Evolutionary conservation across 73 alveolate species (phyloP).

Genomic region (Tetrahymena thermophila): DNA sequence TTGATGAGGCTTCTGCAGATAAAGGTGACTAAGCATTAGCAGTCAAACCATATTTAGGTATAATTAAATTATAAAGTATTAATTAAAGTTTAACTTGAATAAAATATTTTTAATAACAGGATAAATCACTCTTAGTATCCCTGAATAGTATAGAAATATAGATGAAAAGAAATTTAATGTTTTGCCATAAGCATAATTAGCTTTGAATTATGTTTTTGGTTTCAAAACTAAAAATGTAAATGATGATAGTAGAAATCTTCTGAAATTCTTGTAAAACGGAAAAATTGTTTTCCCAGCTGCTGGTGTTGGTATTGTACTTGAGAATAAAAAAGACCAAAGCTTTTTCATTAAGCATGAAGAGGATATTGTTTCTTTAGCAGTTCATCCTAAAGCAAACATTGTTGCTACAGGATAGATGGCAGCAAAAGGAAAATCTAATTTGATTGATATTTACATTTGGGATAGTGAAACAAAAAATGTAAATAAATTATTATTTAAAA

Average conservation of each 20-base stretch:
- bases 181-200: constrained; percentile 82
- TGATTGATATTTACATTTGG: constrained; percentile 83
- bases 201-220: constrained; percentile 86
- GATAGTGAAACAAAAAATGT: constrained; percentile 39
- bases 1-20: constrained; percentile 2
- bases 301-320: constrained; percentile 82
- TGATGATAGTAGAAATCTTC: constrained; percentile 83
- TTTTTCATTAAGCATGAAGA: constrained; percentile 86
- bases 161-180: constrained; percentile 22
- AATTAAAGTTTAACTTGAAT: neutral
- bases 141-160: constrained; percentile 6
- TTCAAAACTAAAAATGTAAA: constrained; percentile 58
- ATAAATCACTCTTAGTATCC: constrained; percentile 66
- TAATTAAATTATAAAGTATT: neutral
- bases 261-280: constrained; percentile 64
- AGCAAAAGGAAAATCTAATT: constrained; percentile 72
- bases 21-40: constrained; percentile 24
- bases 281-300: constrained; percentile 90
- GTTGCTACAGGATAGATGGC: constrained; percentile 97
- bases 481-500: neutral
- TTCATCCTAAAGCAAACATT: constrained; percentile 83
- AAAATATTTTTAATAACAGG: constrained; percentile 44
- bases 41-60: constrained; percentile 7
- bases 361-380: constrained; percentile 84
- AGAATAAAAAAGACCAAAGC: constrained; percentile 60